Conservation (phyloP, 495 filamentous ascomycete species). For the Terfezia claveryi region DNA sequence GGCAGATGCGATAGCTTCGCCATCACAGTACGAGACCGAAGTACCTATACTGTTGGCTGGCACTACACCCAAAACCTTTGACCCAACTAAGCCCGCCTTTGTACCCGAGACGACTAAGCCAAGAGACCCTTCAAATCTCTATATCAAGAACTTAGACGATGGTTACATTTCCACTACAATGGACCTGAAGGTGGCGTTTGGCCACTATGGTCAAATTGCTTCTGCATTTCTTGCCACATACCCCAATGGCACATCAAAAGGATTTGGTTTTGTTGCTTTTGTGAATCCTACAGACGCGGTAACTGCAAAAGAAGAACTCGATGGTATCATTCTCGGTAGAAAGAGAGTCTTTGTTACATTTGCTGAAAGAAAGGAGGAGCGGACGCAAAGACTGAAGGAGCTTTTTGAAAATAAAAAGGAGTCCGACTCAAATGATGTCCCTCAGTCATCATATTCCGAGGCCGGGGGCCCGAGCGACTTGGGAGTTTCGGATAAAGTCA, state of each 20-base stretch:
- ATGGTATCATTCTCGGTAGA: conserved; percentile 34
- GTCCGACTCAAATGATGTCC: background rate
- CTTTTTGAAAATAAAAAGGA: conserved; percentile 1
- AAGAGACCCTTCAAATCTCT: conserved; percentile 50
- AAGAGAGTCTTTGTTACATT: conserved; percentile 19
- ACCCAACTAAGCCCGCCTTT: background rate
- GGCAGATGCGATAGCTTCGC: background rate
- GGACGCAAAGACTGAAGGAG: conserved; percentile 14
- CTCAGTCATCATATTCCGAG: background rate
- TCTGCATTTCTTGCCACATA: conserved; percentile 85
- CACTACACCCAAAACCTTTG: background rate
- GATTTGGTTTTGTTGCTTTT: conserved; percentile 97
- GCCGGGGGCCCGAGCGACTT: background rate
- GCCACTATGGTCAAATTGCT: conserved; percentile 75
- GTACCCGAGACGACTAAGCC: conserved; percentile 17
- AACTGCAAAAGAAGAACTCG: conserved; percentile 69
- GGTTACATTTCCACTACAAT: conserved; percentile 16
- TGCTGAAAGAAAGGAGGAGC: conserved; percentile 19
- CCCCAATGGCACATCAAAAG: conserved; percentile 75
- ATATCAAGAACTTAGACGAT: conserved; percentile 76
- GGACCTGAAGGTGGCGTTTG: conserved; percentile 46
- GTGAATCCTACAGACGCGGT: conserved; percentile 69
- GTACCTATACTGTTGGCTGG: background rate
- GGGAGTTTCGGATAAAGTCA: background rate
- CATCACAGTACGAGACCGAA: background rate